Conservation (phyloP, 2,329 filamentous ascomycete genomes). For the Penicillium vulpinum region DNA sequence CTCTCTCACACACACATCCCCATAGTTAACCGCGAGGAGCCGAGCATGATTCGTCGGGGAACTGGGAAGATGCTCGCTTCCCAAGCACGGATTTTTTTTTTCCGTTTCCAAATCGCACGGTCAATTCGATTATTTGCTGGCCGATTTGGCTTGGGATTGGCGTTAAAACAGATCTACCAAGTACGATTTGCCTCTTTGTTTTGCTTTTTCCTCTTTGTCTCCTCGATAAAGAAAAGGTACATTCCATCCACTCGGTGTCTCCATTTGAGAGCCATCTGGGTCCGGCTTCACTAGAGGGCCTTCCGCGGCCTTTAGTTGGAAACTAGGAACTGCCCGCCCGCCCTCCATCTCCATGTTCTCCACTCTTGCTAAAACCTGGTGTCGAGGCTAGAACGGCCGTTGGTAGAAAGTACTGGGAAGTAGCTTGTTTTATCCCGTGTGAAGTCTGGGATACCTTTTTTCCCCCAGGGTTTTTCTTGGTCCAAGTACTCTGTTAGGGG, state of each 20-base stretch:
- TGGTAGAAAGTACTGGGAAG: not conserved
- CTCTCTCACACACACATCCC: slow-evolving; percentile 2
- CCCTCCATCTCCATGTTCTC: slow-evolving; percentile 25
- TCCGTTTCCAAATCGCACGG: slow-evolving; percentile 16
- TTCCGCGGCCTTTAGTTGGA: slow-evolving; percentile 22
- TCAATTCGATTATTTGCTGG: not conserved
- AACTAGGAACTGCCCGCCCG: slow-evolving; percentile 30
- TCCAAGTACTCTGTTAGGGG: not conserved
- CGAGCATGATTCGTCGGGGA: slow-evolving; percentile 24
- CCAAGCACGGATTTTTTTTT: not conserved
- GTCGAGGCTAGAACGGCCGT: slow-evolving; percentile 9
- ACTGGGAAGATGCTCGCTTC: not conserved
- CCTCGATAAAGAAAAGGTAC: not conserved
- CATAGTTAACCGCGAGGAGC: not conserved
- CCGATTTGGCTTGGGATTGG: not conserved
- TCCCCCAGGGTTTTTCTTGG: not conserved
- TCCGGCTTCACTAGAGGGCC: slow-evolving; percentile 18
- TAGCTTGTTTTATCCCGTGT: slow-evolving; percentile 3
- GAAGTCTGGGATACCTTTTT: not conserved
- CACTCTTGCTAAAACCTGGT: slow-evolving; percentile 10
- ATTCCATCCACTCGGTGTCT: not conserved
- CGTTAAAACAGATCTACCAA: not conserved
- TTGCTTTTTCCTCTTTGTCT: not conserved
- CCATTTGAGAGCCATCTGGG: slow-evolving; percentile 6
- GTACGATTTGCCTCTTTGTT: slow-evolving; percentile 1